phyloP scores from a whole-genome alignment of 345 rosid species.

The Hibiscus tridactylites region DNA sequence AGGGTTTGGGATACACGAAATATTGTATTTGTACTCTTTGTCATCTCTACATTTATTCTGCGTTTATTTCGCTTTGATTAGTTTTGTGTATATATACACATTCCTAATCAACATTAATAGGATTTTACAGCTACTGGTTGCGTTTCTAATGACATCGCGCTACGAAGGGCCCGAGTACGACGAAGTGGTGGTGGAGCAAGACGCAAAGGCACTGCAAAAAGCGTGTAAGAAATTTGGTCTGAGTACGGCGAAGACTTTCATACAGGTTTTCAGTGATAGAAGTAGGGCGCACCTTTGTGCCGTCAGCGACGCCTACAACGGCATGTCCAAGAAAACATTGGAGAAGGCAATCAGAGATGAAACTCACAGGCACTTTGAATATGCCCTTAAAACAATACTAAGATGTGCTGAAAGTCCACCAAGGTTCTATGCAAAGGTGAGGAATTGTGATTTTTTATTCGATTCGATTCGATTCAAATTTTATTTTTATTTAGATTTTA shows the following conservation, averaged over 20 bases:
- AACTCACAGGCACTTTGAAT: conserved; percentile 39
- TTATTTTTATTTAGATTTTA: no score
- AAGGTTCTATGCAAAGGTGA: conserved; percentile 48
- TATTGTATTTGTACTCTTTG: no score
- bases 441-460: background rate
- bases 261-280: conserved; percentile 52
- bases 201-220: conserved; percentile 38
- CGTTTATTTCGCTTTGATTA: no score
- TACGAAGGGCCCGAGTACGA: conserved; percentile 73
- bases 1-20: no score
- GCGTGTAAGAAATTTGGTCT: conserved; percentile 35
- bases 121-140: conserved; percentile 33
- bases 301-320: conserved; percentile 27
- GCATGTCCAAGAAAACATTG: conserved; percentile 31
- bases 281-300: conserved; percentile 54
- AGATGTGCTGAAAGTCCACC: conserved; percentile 50
- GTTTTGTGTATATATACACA: no score
- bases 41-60: no score
- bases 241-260: conserved; percentile 25
- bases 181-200: conserved; percentile 28
- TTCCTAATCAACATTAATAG: no score
- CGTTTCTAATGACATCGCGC: conserved; percentile 40
- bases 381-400: conserved; percentile 43
- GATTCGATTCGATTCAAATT: no score
- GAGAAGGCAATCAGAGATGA: conserved; percentile 48